phyloP scores from a whole-genome alignment of 495 filamentous ascomycete genomes.

The Penicillium roqueforti region DNA sequence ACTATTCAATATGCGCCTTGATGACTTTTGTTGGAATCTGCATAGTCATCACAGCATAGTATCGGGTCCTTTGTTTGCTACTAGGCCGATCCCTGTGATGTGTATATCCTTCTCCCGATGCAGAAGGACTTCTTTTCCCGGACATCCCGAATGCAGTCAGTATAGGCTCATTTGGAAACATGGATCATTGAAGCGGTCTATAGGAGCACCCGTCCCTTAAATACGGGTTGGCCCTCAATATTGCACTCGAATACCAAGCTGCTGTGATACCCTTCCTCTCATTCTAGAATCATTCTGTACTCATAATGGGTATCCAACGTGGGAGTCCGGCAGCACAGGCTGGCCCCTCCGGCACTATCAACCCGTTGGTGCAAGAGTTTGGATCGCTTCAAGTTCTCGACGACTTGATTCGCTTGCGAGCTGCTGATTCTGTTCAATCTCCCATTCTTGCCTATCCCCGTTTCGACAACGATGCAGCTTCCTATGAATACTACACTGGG shows the following conservation, averaged over 20 bases:
- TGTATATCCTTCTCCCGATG: conserved; percentile 4
- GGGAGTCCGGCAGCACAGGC: conserved; percentile 12
- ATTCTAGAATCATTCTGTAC: not conserved
- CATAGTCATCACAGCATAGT: not conserved
- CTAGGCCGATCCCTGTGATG: not conserved
- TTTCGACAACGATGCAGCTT: conserved; percentile 28
- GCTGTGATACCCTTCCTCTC: not conserved
- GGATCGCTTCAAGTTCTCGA: conserved; percentile 41
- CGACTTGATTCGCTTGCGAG: conserved; percentile 48
- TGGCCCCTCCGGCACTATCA: conserved; percentile 10
- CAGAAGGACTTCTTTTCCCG: conserved; percentile 11
- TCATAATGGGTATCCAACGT: conserved; percentile 31
- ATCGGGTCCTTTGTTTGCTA: not conserved
- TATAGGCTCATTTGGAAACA: not conserved
- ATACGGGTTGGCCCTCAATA: not conserved
- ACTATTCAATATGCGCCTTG: not conserved
- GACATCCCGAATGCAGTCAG: conserved; percentile 21
- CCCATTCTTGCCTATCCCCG: conserved; percentile 52
- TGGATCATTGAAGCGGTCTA: not conserved
- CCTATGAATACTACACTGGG: conserved; percentile 51
- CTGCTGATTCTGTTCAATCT: conserved; percentile 44
- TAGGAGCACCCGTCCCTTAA: not conserved
- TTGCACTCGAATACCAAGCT: not conserved
- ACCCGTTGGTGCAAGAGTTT: conserved; percentile 28
- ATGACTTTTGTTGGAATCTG: not conserved